These are phyloP conservation scores for Phaeophleospora eucalypticola DNA, from an alignment of 2,329 filamentous ascomycete species.

Conservation along the genomic window DNA sequence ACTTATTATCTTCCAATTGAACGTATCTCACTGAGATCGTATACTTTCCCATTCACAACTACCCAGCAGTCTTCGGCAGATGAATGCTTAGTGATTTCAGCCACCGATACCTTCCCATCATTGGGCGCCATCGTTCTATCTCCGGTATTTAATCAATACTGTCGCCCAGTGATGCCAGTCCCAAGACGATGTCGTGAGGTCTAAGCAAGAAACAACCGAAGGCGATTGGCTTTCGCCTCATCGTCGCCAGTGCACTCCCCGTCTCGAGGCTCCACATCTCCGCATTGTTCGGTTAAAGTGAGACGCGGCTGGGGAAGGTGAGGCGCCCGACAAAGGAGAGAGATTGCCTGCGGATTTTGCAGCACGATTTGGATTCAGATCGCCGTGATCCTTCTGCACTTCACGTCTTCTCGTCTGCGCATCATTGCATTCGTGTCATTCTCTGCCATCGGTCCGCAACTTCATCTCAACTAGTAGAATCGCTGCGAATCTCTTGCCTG, in stretches of 20 bases:
- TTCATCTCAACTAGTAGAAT: too few relatives aligned
- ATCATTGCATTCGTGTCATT: too few relatives aligned
- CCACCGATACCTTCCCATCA: conserved; percentile 22
- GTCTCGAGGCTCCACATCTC: conserved; percentile 1
- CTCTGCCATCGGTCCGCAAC: too few relatives aligned
- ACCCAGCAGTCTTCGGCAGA: conserved; percentile 53
- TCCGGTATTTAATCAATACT: too few relatives aligned
- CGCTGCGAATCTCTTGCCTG: too few relatives aligned
- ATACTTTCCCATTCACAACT: conserved; percentile 63
- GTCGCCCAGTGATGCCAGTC: too few relatives aligned
- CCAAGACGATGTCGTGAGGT: background rate
- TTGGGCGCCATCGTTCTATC: background rate
- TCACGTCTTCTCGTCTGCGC: too few relatives aligned
- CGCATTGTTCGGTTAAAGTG: background rate
- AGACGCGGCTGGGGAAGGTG: background rate
- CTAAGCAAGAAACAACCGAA: background rate
- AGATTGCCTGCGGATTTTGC: too few relatives aligned
- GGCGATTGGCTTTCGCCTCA: conserved; percentile 1
- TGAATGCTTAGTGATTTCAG: conserved; percentile 33
- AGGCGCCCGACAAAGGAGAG: background rate
- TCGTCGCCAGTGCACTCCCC: background rate
- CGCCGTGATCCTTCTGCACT: too few relatives aligned
- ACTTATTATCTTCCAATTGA: background rate
- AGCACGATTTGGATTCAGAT: too few relatives aligned
- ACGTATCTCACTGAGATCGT: conserved; percentile 57